These are phyloP conservation scores for Rhododendron mucronatum DNA, from an alignment of 148 eudicot species.

Conservation along the genomic window DNA sequence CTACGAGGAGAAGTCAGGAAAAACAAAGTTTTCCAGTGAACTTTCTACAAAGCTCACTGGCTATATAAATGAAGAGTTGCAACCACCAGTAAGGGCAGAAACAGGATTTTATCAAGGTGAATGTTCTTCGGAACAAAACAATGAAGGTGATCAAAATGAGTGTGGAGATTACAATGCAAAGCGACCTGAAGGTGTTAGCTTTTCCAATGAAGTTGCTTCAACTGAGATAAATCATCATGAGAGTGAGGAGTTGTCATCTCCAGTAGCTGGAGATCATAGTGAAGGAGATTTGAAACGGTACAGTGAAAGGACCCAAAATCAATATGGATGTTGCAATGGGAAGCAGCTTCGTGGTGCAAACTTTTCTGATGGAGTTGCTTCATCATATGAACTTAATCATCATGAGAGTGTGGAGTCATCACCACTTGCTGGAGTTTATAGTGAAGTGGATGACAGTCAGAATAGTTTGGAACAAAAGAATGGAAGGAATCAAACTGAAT, in stretches of 20 bases:
- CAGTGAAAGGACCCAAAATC: not conserved
- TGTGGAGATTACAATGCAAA: not conserved
- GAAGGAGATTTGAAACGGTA: conserved; percentile 10
- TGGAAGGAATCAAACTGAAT: conserved; percentile 9
- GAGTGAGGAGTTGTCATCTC: conserved; percentile 14
- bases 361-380: not conserved
- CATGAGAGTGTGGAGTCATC: conserved; percentile 16
- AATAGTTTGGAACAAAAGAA: conserved; percentile 2
- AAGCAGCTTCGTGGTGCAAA: conserved; percentile 15
- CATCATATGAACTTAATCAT: conserved; percentile 9
- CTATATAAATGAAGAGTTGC: conserved; percentile 16
- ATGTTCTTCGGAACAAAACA: conserved; percentile 7
- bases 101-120: conserved; percentile 8
- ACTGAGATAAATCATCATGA: conserved; percentile 13
- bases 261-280: conserved; percentile 15
- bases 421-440: conserved; percentile 16
- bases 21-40: conserved; percentile 11
- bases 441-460: conserved; percentile 18
- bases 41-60: conserved; percentile 11
- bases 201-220: conserved; percentile 12
- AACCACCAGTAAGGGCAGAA: not conserved
- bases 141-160: not conserved
- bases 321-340: conserved; percentile 4
- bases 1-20: conserved; percentile 19
- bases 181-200: not conserved